Evolutionary conservation across 2,329 filamentous ascomycete species (phyloP), one percentile per base, ranked within the genome.

Genomic region (Phoma herbarum): DNA sequence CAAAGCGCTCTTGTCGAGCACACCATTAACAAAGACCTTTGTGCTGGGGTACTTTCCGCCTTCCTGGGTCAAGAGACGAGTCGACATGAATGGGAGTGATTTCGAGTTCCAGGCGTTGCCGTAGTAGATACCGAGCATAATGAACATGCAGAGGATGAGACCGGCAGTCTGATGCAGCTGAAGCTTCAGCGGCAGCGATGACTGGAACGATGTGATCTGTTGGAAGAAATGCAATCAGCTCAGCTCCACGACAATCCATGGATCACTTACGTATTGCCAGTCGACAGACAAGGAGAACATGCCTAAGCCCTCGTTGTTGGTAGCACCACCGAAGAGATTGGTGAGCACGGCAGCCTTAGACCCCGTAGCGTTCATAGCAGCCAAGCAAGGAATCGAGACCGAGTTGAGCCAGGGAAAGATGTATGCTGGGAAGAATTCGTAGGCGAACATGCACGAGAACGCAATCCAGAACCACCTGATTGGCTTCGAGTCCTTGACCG

Each of bases 361-460:
- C 8, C 61, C 61, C 12, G 56, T 60, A n/a, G 61, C 59, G 18
- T 64, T 33, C 61, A 62, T 62, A 8, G 61, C 56, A 29, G 61
- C 61, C 46, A 64, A 44, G 22, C 61, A 64, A 4, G 61, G 61
- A n/a, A 64, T 62, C 6, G 61, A 64, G 25, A 64, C 50, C 4
- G 61, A 64, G 46, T 64, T 64, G 33, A 64, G 46, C 61, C 61
- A 64, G 7, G 62, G 62, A 33, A 64, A 62, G 14, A 64, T 64
- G 56, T 64, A 64, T 16, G 61, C 61, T n/a, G 61, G 61, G 26
- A 64, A 57, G 45, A 64, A 64, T 39, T 64, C 61, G 29, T 64
- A 64, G 20, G 37, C 49, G 14, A 64, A 64, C 61, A 64, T 64
- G 50, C 61, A 46, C 2, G 59, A 59, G 52, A 64, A 64, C 7